Evolutionary conservation across 805 yeast species (phyloP).

Genomic region (Blastobotrys peoriensis): DNA sequence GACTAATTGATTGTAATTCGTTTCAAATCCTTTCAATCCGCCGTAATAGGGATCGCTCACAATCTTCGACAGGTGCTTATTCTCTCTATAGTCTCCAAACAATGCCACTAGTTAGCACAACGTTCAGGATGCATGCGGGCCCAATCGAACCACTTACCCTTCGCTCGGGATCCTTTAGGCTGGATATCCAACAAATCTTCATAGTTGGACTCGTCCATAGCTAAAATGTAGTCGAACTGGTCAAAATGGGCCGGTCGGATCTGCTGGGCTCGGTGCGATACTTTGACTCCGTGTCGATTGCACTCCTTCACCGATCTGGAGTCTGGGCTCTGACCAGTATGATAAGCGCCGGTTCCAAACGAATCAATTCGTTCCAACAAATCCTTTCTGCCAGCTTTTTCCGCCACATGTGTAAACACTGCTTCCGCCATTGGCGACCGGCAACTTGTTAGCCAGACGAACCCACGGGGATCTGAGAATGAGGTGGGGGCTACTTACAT

Average conservation of each 20-base stretch:
- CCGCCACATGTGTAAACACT: constrained; percentile 63
- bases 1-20: constrained; percentile 63
- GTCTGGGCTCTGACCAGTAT: constrained; percentile 79
- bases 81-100: constrained; percentile 78
- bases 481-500: no score
- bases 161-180: constrained; percentile 33
- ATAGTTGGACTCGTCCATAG: constrained; percentile 48
- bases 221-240: constrained; percentile 51
- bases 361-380: constrained; percentile 65
- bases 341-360: constrained; percentile 84
- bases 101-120: constrained; percentile 35
- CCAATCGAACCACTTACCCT: constrained; percentile 18
- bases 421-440: constrained; percentile 99
- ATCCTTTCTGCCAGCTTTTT: constrained; percentile 39
- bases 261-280: constrained; percentile 70
- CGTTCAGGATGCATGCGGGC: no score
- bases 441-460: constrained; percentile 47
- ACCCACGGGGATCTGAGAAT: no score
- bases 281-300: constrained; percentile 62
- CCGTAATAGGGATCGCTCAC: constrained; percentile 95
- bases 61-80: constrained; percentile 42
- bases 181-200: constrained; percentile 37
- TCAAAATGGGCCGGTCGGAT: constrained; percentile 63
- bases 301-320: constrained; percentile 65
- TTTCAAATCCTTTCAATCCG: constrained; percentile 75